Percentiles rank a stretch among this genome's conserved stretches.
Evolutionary conservation across 2,329 filamentous ascomycete species (phyloP).

Genomic region (Venturia asperata): DNA sequence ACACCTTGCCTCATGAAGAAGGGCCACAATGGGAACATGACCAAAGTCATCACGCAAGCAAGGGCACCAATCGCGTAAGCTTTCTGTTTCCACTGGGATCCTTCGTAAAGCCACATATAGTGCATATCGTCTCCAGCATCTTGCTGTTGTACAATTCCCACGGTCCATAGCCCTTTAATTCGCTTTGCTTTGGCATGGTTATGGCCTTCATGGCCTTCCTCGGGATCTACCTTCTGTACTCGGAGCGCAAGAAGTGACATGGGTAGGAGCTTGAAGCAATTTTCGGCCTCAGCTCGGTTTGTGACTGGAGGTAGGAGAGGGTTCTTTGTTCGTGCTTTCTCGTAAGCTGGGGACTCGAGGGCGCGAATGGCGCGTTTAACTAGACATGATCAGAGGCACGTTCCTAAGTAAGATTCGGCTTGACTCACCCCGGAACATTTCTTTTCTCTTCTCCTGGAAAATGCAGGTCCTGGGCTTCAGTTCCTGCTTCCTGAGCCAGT

Average conservation of each 20-base stretch:
- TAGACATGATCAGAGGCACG: constrained; percentile 33
- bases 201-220: constrained; percentile 60
- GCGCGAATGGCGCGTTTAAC: constrained; percentile 94
- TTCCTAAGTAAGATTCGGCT: not conserved
- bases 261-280: constrained; percentile 89
- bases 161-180: constrained; percentile 92
- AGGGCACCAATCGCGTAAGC: constrained; percentile 81
- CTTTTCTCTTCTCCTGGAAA: constrained; percentile 90
- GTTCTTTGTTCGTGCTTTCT: constrained; percentile 84
- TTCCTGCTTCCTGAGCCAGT: constrained; percentile 76
- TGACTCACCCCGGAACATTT: constrained; percentile 82
- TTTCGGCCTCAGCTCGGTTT: constrained; percentile 82
- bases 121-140: constrained; percentile 81
- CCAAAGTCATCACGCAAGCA: constrained; percentile 74
- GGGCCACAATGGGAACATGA: constrained; percentile 96
- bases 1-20: constrained; percentile 84
- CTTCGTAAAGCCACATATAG: constrained; percentile 96
- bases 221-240: constrained; percentile 76
- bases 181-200: constrained; percentile 59
- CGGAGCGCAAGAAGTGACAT: constrained; percentile 89
- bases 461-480: constrained; percentile 88
- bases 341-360: constrained; percentile 80
- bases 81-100: constrained; percentile 87
- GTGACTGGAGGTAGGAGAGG: constrained; percentile 79
- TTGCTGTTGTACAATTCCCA: constrained; percentile 92